Conservation (phyloP, 2,329 filamentous ascomycete species). For the Aphanoascus verrucosus region DNA sequence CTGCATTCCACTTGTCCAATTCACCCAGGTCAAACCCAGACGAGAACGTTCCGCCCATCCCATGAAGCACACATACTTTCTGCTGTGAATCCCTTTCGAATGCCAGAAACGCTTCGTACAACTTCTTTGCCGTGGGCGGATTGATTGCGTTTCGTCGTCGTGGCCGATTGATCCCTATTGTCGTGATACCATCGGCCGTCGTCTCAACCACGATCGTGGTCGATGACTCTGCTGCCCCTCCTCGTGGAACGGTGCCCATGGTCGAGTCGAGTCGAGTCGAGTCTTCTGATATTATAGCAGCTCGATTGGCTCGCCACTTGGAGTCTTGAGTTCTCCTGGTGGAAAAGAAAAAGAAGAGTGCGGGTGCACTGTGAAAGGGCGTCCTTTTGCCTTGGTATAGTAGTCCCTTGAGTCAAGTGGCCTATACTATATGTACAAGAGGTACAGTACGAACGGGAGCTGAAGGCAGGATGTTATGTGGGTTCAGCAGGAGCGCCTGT, state of each 20-base stretch:
- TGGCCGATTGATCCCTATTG: slow-evolving; percentile 46
- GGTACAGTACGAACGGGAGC: no score
- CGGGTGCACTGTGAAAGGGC: no score
- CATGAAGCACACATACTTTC: slow-evolving; percentile 44
- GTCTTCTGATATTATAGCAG: neutral
- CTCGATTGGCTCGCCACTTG: neutral
- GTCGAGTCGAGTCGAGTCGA: no score
- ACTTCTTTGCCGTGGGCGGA: slow-evolving; percentile 37
- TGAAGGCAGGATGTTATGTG: no score
- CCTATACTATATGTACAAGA: no score
- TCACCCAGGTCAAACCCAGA: slow-evolving; percentile 45
- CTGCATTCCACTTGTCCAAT: slow-evolving; percentile 24
- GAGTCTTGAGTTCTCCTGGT: no score
- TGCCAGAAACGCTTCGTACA: slow-evolving; percentile 39
- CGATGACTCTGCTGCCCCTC: slow-evolving; percentile 9
- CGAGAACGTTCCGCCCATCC: slow-evolving; percentile 42
- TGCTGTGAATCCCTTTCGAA: slow-evolving; percentile 44
- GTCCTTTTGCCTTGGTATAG: no score
- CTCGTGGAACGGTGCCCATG: neutral
- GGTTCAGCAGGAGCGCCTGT: no score
- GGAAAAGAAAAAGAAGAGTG: no score
- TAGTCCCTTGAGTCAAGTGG: no score
- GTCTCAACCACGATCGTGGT: slow-evolving; percentile 14
- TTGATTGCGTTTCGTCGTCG: slow-evolving; percentile 45
- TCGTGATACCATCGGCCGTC: slow-evolving; percentile 39